Base-by-base conservation (phyloP, 2,329 filamentous ascomycete genomes). In the Monosporascus sp. region DNA sequence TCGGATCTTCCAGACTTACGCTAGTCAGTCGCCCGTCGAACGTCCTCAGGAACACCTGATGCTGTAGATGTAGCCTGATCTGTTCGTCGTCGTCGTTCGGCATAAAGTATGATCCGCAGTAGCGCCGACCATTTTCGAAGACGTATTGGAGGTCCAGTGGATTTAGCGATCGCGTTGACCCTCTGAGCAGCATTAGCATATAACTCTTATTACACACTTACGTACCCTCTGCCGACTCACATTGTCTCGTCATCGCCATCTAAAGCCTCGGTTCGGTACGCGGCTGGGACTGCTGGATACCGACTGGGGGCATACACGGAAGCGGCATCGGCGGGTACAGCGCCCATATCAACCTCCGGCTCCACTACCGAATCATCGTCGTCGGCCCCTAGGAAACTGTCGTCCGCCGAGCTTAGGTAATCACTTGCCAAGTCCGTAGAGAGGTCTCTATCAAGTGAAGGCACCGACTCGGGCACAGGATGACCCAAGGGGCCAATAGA, bases 31-130 rank as follows among this genome's bases (percentile, higher is more conserved):
- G 71, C 55, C 72, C 73, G 37, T 74, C 70, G 49, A 79, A 73
- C 17, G 75, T 69, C 51, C 78, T 77, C 6, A 85, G 69, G 61
- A 82, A 86, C 47, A 86, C 79, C 63, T 86, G 82, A 58, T 88
- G 83, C 40, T 82, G 72, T 50, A 88, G 73, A 54, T 80, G 78
- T 49, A 86, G 67, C 43, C 85, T 80, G 46, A 82, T 81, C 66
- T 86, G 82, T 63, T 88, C 85, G 46, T 76, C 70, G 46, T 86
- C 80, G 61, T 87, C 85, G 65, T 86, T 86, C 15, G 85, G 85
- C 77, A 87, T 84, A 65, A 76, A 83, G 62, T 86, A 87, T 37
- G 76, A 74, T 37, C 79, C 74, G 62, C 85, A 84, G 63, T 84
- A 85, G 58, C 85, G 77, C 22, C 85, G 80, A 44, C 77, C 81